These are phyloP conservation scores for Fusarium sp. DNA, from an alignment of 2,329 filamentous ascomycete genomes.

Conservation along the genomic window DNA sequence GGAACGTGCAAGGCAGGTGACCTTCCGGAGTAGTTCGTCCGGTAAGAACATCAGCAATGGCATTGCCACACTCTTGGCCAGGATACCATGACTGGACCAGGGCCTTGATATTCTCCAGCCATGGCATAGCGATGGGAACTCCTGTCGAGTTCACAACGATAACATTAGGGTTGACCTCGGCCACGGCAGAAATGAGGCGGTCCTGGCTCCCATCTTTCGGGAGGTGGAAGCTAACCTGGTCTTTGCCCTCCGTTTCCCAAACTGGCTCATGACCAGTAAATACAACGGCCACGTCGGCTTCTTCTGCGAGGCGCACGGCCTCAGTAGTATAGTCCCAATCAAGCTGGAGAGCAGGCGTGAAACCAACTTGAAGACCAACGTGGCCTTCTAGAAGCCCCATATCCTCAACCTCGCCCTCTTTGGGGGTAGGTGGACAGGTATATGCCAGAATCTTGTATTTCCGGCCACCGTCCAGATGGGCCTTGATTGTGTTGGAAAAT, in stretches of 20 bases:
- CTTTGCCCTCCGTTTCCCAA: conserved; percentile 65
- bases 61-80: conserved; percentile 75
- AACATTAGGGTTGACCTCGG: conserved; percentile 67
- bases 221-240: conserved; percentile 69
- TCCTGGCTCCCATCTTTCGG: conserved; percentile 71
- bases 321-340: not conserved
- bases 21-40: not conserved
- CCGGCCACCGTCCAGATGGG: not conserved
- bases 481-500: not conserved
- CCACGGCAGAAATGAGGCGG: conserved; percentile 65
- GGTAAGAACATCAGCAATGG: conserved; percentile 70
- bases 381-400: not conserved
- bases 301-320: conserved; percentile 62
- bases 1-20: not conserved
- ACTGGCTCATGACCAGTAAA: conserved; percentile 68
- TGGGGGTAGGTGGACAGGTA: not conserved
- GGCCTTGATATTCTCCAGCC: conserved; percentile 65
- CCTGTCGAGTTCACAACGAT: conserved; percentile 72
- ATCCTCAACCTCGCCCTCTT: not conserved
- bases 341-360: not conserved
- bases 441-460: not conserved
- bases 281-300: conserved; percentile 65
- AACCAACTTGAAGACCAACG: not conserved
- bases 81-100: conserved; percentile 74
- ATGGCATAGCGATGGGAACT: conserved; percentile 68